phyloP scores from a whole-genome alignment of 352 stramenopile genomes.

The Elongisporangium prolatum region DNA sequence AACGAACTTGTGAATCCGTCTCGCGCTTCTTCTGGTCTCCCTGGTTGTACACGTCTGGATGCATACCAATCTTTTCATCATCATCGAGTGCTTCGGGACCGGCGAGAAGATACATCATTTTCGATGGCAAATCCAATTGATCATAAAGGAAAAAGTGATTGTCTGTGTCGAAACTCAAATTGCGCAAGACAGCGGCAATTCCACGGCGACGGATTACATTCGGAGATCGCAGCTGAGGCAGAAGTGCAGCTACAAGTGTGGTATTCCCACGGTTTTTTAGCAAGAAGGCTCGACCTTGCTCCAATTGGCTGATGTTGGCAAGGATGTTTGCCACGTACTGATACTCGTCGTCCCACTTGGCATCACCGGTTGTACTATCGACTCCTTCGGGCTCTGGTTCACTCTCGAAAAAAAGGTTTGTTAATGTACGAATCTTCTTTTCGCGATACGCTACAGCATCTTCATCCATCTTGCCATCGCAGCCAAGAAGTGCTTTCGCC shows the following conservation, averaged over 20 bases:
- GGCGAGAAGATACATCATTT: slow-evolving; percentile 70
- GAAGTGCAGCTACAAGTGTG: slow-evolving; percentile 54
- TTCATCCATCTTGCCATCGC: slow-evolving; percentile 40
- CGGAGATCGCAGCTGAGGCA: slow-evolving; percentile 75
- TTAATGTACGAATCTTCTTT: slow-evolving; percentile 78
- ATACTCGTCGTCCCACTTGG: slow-evolving; percentile 86
- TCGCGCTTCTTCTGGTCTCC: slow-evolving; percentile 84
- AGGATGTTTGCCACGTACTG: slow-evolving; percentile 86
- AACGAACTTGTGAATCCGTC: slow-evolving; percentile 62
- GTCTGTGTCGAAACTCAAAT: slow-evolving; percentile 86
- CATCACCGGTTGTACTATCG: slow-evolving; percentile 58
- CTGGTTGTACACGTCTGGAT: slow-evolving; percentile 67
- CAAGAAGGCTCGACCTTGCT: slow-evolving; percentile 73
- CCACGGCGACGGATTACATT: slow-evolving; percentile 80
- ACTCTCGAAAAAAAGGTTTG: slow-evolving; percentile 60
- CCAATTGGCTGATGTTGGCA: slow-evolving; percentile 80
- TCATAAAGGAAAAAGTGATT: slow-evolving; percentile 88
- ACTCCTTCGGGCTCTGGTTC: slow-evolving; percentile 76
- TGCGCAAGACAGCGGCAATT: slow-evolving; percentile 61
- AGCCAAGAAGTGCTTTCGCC: slow-evolving; percentile 59
- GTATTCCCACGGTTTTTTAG: slow-evolving; percentile 66
- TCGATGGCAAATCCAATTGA: slow-evolving; percentile 74
- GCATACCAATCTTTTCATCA: slow-evolving; percentile 80
- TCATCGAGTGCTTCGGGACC: slow-evolving; percentile 72
- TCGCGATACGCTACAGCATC: slow-evolving; percentile 55